Evolutionary conservation across 306 rosid genomes (phyloP), one percentile per base, ranked within the genome.

Genomic region (Cicer arietinum): DNA sequence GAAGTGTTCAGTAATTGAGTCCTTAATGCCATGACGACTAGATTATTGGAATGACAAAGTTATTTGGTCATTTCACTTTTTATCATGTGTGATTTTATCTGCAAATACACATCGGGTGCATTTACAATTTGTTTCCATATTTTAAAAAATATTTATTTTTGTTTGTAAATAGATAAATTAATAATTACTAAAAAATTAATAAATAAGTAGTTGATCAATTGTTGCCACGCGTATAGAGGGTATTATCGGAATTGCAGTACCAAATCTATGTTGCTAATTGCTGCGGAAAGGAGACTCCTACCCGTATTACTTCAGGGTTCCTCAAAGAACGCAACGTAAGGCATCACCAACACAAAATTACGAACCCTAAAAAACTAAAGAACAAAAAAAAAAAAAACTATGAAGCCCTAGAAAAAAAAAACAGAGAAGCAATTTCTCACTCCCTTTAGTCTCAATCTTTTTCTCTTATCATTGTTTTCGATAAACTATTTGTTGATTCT

Each of bases 401-500:
- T 17, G 14, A 71, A 85, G 72, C 86, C 89, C 89, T 83, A 80
- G 82, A 80, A 71, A 61, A 80, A 71, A 61, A n/a, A 52, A 13
- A 8, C 70, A 54, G 65, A 20, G 42, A 67, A 59, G 71, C 66
- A 67, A 57, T 67, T 81, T 63, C 45, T 40, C 54, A 56, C 57
- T 71, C 25, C 54, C 22, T 3, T 14, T 45, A 46, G 53, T 66
- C 61, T 40, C 64, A 79, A 13, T 77, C n/a, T 18, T 65, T 43
- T 17, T 39, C 39, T 58, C 3, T 45, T 18, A 52, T 46, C 7
- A 60, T 16, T 51, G 48, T 76, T 71, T 65, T 52, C 40, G 77
- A 85, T 72, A 67, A 62, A 73, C 30, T 70, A 41, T 18, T 43
- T 59, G 48, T 50, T 61, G 14, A 25, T 67, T 20, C 75, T 76